Conservation (phyloP, 1,284 basidiomycete species). For the Acaromyces ingoldii region DNA sequence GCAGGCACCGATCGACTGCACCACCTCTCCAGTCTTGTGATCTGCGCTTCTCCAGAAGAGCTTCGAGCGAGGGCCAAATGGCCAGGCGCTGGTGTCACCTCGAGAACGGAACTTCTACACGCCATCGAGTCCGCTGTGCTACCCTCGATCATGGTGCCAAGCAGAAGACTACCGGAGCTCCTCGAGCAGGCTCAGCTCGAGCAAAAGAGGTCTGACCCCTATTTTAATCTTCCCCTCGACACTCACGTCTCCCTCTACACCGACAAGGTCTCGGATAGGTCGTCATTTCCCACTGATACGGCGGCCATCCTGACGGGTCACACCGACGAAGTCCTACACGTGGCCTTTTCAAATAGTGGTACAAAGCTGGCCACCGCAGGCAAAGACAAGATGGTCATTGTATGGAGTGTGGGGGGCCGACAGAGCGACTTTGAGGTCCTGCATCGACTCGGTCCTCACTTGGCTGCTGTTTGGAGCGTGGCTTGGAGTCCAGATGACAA, state of each 20-base stretch:
- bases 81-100: constrained; percentile 79
- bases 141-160: constrained; percentile 84
- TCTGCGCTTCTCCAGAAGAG: constrained; percentile 61
- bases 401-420: constrained; percentile 61
- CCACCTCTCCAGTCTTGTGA: constrained; percentile 36
- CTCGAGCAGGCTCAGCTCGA: constrained; percentile 77
- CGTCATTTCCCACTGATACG: constrained; percentile 72
- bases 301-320: constrained; percentile 70
- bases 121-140: constrained; percentile 82
- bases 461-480: constrained; percentile 51
- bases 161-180: constrained; percentile 74
- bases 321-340: constrained; percentile 83
- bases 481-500: constrained; percentile 55
- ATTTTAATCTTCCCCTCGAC: constrained; percentile 35
- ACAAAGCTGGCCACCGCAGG: constrained; percentile 77
- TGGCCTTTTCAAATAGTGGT: constrained; percentile 91
- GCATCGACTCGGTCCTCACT: constrained; percentile 24
- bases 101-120: constrained; percentile 69
- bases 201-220: constrained; percentile 56
- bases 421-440: constrained; percentile 21
- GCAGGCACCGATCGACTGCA: constrained; percentile 33
- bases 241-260: constrained; percentile 72
- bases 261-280: constrained; percentile 74
- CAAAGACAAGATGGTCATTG: constrained; percentile 74
- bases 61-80: constrained; percentile 74